Evolutionary conservation across 495 filamentous ascomycete species (phyloP).

Genomic region (Penicillium verhagenii): DNA sequence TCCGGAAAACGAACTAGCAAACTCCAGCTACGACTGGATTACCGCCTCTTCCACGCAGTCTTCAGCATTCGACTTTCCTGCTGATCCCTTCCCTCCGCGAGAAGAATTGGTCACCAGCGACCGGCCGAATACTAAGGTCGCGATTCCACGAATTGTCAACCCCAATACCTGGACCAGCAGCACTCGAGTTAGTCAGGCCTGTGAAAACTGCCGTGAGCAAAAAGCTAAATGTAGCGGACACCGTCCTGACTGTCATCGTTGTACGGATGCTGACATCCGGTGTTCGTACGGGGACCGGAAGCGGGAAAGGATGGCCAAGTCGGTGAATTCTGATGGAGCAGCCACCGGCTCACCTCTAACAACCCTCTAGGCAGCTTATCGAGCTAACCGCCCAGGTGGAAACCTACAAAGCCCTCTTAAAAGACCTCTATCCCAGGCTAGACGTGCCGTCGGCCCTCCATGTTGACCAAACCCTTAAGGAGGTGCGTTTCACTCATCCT

Average conservation of each 20-base stretch:
- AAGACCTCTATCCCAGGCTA: slow-evolving; percentile 37
- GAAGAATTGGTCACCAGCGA: slow-evolving; percentile 17
- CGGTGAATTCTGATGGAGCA: slow-evolving; percentile 16
- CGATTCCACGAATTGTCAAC: slow-evolving; percentile 35
- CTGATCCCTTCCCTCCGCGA: slow-evolving; percentile 17
- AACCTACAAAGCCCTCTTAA: slow-evolving; percentile 35
- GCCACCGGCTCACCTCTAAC: slow-evolving; percentile 11
- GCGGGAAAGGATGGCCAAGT: slow-evolving; percentile 58
- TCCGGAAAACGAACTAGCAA: slow-evolving; percentile 18
- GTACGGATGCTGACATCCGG: slow-evolving; percentile 46
- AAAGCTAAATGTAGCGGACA: slow-evolving; percentile 64
- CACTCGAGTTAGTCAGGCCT: slow-evolving; percentile 54
- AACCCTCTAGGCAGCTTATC: slow-evolving; percentile 36
- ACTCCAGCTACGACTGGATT: slow-evolving; percentile 16
- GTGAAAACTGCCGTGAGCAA: slow-evolving; percentile 72
- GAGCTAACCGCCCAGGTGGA: slow-evolving; percentile 39
- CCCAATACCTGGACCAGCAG: slow-evolving; percentile 29
- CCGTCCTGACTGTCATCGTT: slow-evolving; percentile 56
- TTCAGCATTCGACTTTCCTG: slow-evolving; percentile 1
- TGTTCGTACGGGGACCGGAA: slow-evolving; percentile 61
- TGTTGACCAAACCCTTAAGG: slow-evolving; percentile 35
- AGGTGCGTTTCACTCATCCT: slow-evolving; percentile 10
- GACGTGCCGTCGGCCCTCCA: slow-evolving; percentile 30
- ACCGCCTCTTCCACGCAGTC: slow-evolving; percentile 12
- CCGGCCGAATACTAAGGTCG: slow-evolving; percentile 35